These are phyloP conservation scores for Euphorbia tirucalli DNA, from an alignment of 345 rosid genomes.

Conservation along the genomic window DNA sequence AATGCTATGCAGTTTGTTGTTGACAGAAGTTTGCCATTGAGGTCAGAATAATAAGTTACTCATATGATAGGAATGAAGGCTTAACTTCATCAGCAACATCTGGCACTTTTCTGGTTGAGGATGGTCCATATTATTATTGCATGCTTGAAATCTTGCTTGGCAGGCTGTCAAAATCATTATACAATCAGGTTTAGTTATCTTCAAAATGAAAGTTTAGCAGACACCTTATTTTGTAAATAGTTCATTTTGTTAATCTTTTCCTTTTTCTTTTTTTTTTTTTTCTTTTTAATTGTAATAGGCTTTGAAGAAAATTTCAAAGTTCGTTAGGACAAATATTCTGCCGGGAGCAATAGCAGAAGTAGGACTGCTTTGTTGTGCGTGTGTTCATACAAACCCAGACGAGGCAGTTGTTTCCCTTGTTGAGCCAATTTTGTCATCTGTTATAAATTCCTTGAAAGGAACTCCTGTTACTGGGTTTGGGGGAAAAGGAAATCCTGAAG, in stretches of 20 bases:
- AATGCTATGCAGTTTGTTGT: neutral
- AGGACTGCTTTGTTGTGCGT: slow-evolving; percentile 97
- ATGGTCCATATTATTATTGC: slow-evolving; percentile 94
- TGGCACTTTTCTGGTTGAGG: slow-evolving; percentile 96
- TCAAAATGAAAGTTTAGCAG: slow-evolving; percentile 15
- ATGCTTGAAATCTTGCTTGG: slow-evolving; percentile 98
- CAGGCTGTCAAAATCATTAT: slow-evolving; percentile 77
- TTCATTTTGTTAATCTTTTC: slow-evolving; percentile 16
- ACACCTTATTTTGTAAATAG: neutral
- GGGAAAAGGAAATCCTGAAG: slow-evolving; percentile 56
- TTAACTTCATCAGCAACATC: slow-evolving; percentile 83
- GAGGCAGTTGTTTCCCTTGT: slow-evolving; percentile 85
- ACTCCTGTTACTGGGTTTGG: slow-evolving; percentile 88
- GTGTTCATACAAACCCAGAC: slow-evolving; percentile 91
- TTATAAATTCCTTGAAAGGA: slow-evolving; percentile 81
- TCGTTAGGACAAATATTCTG: slow-evolving; percentile 86
- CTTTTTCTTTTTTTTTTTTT: slow-evolving; percentile 2
- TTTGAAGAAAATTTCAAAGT: slow-evolving; percentile 89
- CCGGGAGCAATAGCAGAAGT: slow-evolving; percentile 99
- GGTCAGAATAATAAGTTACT: slow-evolving; percentile 9
- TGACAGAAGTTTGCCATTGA: slow-evolving; percentile 2
- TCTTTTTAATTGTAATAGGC: too few relatives aligned
- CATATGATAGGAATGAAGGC: slow-evolving; percentile 77
- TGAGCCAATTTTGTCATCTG: slow-evolving; percentile 77
- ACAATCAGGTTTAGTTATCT: slow-evolving; percentile 59